phyloP scores from a whole-genome alignment of 495 filamentous ascomycete species.

The Podospora bellae-mahoneyi region DNA sequence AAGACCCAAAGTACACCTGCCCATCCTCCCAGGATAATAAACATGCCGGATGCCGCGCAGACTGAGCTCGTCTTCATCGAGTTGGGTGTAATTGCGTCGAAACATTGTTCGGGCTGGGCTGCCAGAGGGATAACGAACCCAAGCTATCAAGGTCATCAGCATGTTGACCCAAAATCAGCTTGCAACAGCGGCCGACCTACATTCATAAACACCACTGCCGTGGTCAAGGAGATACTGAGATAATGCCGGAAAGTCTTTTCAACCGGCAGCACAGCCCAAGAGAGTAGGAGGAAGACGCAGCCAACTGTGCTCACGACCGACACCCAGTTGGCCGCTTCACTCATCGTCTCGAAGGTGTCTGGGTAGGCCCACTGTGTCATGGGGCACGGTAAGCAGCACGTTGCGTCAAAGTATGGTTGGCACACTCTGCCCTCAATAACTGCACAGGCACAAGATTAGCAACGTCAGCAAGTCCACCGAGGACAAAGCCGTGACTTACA shows the following conservation, averaged over 20 bases:
- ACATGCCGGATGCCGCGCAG: conserved; percentile 84
- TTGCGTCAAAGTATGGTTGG: conserved; percentile 33
- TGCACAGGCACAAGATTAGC: conserved; percentile 33
- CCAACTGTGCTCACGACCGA: conserved; percentile 70
- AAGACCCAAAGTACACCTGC: conserved; percentile 84
- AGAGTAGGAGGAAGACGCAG: conserved; percentile 73
- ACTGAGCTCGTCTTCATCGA: conserved; percentile 79
- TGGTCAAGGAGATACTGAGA: conserved; percentile 77
- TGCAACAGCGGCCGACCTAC: conserved; percentile 47
- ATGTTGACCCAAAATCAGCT: background rate
- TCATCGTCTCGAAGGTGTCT: conserved; percentile 64
- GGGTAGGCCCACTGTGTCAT: conserved; percentile 79
- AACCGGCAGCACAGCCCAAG: conserved; percentile 78
- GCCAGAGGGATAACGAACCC: conserved; percentile 91
- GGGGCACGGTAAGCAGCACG: conserved; percentile 90
- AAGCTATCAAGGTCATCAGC: conserved; percentile 40
- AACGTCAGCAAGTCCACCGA: background rate
- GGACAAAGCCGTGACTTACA: conserved; percentile 35
- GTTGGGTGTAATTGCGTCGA: conserved; percentile 86
- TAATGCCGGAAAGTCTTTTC: conserved; percentile 92
- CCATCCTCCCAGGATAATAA: conserved; percentile 82
- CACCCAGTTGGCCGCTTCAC: conserved; percentile 68
- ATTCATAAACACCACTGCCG: conserved; percentile 71
- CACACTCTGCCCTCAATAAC: conserved; percentile 66
- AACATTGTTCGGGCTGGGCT: conserved; percentile 75